phyloP scores from a whole-genome alignment of 148 eudicot genomes.

The Chenopodium quinoa region DNA sequence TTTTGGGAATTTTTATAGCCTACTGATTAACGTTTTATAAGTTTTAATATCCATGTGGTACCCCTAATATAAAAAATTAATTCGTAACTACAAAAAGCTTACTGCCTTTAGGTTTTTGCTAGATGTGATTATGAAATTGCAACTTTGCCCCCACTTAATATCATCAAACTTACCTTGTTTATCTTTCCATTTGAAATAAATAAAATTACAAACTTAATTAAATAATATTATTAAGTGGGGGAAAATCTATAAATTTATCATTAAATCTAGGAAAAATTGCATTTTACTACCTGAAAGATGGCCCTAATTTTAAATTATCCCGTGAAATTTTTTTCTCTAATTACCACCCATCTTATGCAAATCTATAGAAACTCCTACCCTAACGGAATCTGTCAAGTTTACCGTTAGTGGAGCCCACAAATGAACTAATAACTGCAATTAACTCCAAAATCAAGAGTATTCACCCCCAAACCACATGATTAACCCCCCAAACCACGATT shows the following conservation, averaged over 20 bases:
- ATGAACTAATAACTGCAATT: too few relatives aligned
- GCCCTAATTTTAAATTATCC: not conserved
- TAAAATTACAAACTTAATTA: too few relatives aligned
- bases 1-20: not conserved
- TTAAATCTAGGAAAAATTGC: not conserved
- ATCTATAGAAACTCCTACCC: not conserved
- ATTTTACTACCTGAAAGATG: not conserved
- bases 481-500: too few relatives aligned
- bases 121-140: not conserved
- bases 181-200: too few relatives aligned
- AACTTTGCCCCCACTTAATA: not conserved
- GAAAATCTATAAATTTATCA: not conserved
- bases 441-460: too few relatives aligned
- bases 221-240: too few relatives aligned
- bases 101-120: not conserved
- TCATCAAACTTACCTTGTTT: not conserved
- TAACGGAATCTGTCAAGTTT: not conserved
- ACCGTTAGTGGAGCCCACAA: too few relatives aligned
- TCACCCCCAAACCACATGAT: too few relatives aligned
- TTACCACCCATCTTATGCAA: constrained; percentile 3
- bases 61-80: not conserved
- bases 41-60: not conserved
- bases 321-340: not conserved
- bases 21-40: not conserved
- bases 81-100: not conserved